Percentiles rank a stretch among this genome's conserved stretches.
Conservation (phyloP, 345 rosid genomes). For the Noccaea bulbosa region DNA sequence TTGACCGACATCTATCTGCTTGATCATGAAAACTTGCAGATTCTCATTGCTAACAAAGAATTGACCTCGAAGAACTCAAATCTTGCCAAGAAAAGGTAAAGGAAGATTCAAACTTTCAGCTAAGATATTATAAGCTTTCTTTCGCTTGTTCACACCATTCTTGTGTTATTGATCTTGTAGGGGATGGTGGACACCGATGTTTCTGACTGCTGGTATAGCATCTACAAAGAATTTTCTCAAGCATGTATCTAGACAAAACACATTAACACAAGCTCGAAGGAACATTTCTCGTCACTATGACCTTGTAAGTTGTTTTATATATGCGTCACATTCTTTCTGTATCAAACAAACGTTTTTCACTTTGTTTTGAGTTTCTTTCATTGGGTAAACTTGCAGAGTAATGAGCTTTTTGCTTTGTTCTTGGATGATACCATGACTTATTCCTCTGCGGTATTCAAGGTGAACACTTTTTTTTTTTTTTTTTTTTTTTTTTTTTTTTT, state of each 20-base stretch:
- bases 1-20: not conserved
- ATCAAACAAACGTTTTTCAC: not conserved
- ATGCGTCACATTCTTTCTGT: not conserved
- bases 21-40: conserved; percentile 43
- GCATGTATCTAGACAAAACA: conserved; percentile 71
- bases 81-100: conserved; percentile 60
- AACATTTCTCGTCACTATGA: conserved; percentile 88
- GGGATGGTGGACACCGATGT: conserved; percentile 94
- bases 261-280: conserved; percentile 86
- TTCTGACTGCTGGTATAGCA: conserved; percentile 68
- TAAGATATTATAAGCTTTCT: not conserved
- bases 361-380: not conserved
- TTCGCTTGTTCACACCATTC: not conserved
- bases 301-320: conserved; percentile 54
- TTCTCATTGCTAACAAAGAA: conserved; percentile 72
- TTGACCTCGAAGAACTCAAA: conserved; percentile 45
- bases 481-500: not conserved
- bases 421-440: conserved; percentile 86
- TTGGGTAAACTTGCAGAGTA: conserved; percentile 55
- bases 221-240: conserved; percentile 67
- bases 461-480: conserved; percentile 11
- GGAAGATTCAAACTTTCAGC: not conserved
- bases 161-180: conserved; percentile 37
- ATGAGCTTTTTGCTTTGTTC: conserved; percentile 74
- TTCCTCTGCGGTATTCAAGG: conserved; percentile 81